A percentile compares a stretch with the other conserved stretches of the same genome.
These are phyloP conservation scores for Salix caprea DNA, from an alignment of 345 rosid species.

Conservation along the genomic window DNA sequence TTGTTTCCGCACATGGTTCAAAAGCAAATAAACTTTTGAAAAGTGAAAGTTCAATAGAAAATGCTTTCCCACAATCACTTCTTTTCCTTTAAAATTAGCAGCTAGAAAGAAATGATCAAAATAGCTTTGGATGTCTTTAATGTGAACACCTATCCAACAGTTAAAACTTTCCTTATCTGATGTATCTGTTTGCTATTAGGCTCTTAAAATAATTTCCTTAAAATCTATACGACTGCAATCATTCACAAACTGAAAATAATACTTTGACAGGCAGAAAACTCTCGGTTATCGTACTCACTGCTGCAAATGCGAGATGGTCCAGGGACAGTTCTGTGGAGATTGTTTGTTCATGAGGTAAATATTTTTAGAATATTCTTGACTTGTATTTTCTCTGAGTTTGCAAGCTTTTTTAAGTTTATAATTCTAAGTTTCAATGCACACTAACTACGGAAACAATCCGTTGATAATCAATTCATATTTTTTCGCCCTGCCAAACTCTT, in stretches of 20 bases:
- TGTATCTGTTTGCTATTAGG: not conserved
- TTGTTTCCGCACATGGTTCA: not conserved
- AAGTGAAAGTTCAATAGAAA: not conserved
- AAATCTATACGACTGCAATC: not conserved
- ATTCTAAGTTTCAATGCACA: not conserved
- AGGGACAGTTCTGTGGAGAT: slow-evolving; percentile 93
- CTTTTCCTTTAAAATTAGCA: not conserved
- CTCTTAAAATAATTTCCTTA: not conserved
- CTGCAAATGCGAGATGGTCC: slow-evolving; percentile 53
- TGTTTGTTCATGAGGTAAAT: slow-evolving; percentile 82
- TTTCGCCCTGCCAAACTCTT: not conserved
- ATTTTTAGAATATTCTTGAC: not conserved
- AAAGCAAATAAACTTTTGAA: not conserved
- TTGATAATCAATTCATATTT: not conserved
- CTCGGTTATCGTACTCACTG: slow-evolving; percentile 80
- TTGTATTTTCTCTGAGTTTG: slow-evolving; percentile 2
- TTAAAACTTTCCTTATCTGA: not conserved
- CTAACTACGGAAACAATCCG: not conserved
- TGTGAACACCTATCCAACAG: not conserved
- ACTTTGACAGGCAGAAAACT: slow-evolving; percentile 77
- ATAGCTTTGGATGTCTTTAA: not conserved
- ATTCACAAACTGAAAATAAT: slow-evolving; percentile 4
- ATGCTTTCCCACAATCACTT: not conserved
- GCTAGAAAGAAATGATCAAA: too few relatives aligned
- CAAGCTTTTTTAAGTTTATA: not conserved